These are phyloP conservation scores for Colletotrichum shisoi DNA, from an alignment of 2,329 filamentous ascomycete genomes.

Conservation along the genomic window DNA sequence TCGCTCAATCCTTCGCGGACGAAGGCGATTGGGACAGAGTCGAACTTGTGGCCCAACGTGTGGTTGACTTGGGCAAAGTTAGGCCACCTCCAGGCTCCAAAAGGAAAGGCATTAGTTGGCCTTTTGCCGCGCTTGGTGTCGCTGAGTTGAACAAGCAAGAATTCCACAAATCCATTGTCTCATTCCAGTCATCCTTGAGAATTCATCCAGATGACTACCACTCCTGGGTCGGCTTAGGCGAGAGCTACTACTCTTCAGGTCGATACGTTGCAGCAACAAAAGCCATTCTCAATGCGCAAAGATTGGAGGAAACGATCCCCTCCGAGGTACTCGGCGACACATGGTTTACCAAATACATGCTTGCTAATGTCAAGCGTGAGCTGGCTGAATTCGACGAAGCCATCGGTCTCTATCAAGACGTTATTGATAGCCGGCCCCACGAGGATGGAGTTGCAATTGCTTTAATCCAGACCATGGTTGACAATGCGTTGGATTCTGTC, in stretches of 20 bases:
- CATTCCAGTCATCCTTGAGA: slow-evolving; percentile 87
- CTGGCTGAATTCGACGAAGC: slow-evolving; percentile 89
- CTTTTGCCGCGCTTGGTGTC: slow-evolving; percentile 89
- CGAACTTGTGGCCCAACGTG: slow-evolving; percentile 86
- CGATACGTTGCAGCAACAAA: slow-evolving; percentile 93
- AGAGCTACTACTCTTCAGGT: slow-evolving; percentile 94
- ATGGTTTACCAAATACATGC: slow-evolving; percentile 97
- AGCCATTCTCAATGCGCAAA: slow-evolving; percentile 85
- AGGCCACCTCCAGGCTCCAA: slow-evolving; percentile 91
- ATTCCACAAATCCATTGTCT: slow-evolving; percentile 85
- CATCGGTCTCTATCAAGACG: slow-evolving; percentile 76
- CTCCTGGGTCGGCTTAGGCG: slow-evolving; percentile 95
- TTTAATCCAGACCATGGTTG: slow-evolving; percentile 85
- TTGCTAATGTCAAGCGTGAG: slow-evolving; percentile 92
- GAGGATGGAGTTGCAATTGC: slow-evolving; percentile 91
- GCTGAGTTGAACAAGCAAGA: slow-evolving; percentile 95
- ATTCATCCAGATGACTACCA: slow-evolving; percentile 89
- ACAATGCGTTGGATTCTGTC: slow-evolving; percentile 78
- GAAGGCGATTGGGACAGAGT: slow-evolving; percentile 96
- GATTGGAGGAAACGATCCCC: slow-evolving; percentile 68
- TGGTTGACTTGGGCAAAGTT: slow-evolving; percentile 93
- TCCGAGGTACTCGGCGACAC: slow-evolving; percentile 63
- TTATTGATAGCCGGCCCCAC: slow-evolving; percentile 70
- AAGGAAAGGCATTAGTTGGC: slow-evolving; percentile 93
- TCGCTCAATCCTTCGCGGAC: slow-evolving; percentile 86